phyloP scores from a whole-genome alignment of 2,329 filamentous ascomycete species.

The Rhinocladiella similis region DNA sequence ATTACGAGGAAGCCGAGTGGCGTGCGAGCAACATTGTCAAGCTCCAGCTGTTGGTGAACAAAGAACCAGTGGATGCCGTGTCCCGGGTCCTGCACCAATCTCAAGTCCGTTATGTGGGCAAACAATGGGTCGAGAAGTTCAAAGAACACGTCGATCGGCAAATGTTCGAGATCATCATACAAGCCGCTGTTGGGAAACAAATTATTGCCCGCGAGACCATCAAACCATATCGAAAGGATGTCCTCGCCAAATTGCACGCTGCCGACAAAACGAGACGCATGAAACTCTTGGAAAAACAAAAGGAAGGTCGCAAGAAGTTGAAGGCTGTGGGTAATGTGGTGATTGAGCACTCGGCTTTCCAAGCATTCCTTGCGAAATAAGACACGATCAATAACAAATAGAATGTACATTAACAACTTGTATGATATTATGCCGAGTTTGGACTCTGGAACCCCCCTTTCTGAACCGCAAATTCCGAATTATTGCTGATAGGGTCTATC shows the following conservation, averaged over 20 bases:
- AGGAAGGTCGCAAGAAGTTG: constrained; percentile 87
- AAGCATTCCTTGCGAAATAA: constrained; percentile 84
- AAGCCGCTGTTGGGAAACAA: constrained; percentile 78
- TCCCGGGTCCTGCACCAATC: constrained; percentile 83
- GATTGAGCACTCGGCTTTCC: constrained; percentile 96
- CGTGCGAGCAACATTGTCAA: constrained; percentile 78
- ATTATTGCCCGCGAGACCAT: constrained; percentile 91
- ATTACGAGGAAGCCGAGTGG: constrained; percentile 96
- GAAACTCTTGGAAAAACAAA: constrained; percentile 94
- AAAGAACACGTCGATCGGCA: constrained; percentile 95
- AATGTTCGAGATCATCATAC: constrained; percentile 96
- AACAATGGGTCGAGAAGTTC: constrained; percentile 91
- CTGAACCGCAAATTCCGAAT: background rate
- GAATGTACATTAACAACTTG: background rate
- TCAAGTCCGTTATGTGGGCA: constrained; percentile 77
- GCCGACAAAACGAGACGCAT: constrained; percentile 78
- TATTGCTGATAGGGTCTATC: too few relatives aligned
- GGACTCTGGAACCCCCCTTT: background rate
- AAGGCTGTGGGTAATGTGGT: constrained; percentile 78
- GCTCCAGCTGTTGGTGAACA: constrained; percentile 91
- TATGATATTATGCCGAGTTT: background rate
- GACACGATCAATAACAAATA: background rate
- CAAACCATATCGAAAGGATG: constrained; percentile 95
- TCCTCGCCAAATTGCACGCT: constrained; percentile 88
- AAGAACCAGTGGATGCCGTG: constrained; percentile 88